Base-by-base conservation (phyloP, 768 basidiomycete genomes). In the Galerina sulciceps region DNA sequence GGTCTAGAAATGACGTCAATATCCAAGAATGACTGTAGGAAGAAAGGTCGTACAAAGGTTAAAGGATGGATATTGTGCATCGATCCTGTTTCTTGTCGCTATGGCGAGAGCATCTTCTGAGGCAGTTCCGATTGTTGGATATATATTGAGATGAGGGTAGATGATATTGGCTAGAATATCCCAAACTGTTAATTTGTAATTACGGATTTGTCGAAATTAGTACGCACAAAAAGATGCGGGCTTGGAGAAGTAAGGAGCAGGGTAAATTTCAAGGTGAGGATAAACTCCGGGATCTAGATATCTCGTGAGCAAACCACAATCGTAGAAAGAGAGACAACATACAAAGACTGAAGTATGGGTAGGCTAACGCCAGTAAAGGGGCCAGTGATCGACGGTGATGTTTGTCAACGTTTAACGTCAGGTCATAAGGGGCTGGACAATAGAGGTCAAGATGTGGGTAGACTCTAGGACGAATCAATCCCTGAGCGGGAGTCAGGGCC, bases 221-320 rank as follows among this genome's bases (percentile, higher is more conserved):
- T 4, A 38, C 54, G 26, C 23, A 55, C 54, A 6, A 46, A 10
- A 11, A 1, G 44, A 14, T 13, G 41, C 34, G 15, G 10, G 17
- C 13, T 22, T 40, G 18, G 15, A 20, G 38, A 45, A 38, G 58
- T 55, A 38, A 37, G 44, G 37, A 45, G 56, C 26, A 41, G 63
- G 71, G 55, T 71, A 72, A 36, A 72, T 53, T 31, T 67, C 64
- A 41, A 71, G 64, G 52, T 69, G 56, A 17, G 67, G 69, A 53
- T 68, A 70, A 2, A 67, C 61, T 13, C 61, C 37, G 36, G 67
- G 66, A 56, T 70, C 69, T 70, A 37, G 15, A 18, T 40, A 13
- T 18, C 42, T 20, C 22, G 41, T 50, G n/a, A 35, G 47, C 10
- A 10, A 38, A 18, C 36, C 34, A 51, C 10, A 10, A 13, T 36